Evolutionary conservation across 164 flowering plant genomes (phyloP), one percentile per base, ranked within the genome.

Genomic region (Saururus chinensis): DNA sequence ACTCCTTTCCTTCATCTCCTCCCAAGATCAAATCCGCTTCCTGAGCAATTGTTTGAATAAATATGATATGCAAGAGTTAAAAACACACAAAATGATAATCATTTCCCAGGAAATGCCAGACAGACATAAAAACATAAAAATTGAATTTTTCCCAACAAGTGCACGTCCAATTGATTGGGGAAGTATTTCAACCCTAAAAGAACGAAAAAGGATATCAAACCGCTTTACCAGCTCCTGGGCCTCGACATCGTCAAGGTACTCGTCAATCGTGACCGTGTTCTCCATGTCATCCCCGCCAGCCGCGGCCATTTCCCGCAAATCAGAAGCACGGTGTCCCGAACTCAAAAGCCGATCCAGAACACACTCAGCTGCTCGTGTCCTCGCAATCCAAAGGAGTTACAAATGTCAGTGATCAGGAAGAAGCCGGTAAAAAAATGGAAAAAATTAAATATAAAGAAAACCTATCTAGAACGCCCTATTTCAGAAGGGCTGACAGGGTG

Each of bases 21-120:
- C 99, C 99, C 86, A 95, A 77, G 56, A 95, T 86, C 82, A 95
- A 74, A 80, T 95, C 97, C 24, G 92, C 97, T 74, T 89, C 97
- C 97, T 89, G 9, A 42, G 60, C 45, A 17, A 45, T 40, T 41
- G 64, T 9, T 21, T 22, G 14, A 10, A 60, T n/a, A 48, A 48
- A 59, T 30, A 30, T 30, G 37, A 30, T 30, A 30, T 30, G 37
- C 14, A 20, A 65, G 9, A 35, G 42, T 53, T 11, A 23, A 17
- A 25, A 51, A 56, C 59, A 2, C n/a, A 8, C 35, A 49, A n/a
- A 49, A 51, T 5, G 41, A 60, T 5, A 19, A 45, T 7, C 40
- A 56, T 10, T 53, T 53, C 10, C 22, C 56, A 1, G 17, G n/a
- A n/a, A n/a, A n/a, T n/a, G n/a, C n/a, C n/a, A n/a, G n/a, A n/a